phyloP scores from a whole-genome alignment of 2,329 filamentous ascomycete genomes.

The Botrytis galanthina region DNA sequence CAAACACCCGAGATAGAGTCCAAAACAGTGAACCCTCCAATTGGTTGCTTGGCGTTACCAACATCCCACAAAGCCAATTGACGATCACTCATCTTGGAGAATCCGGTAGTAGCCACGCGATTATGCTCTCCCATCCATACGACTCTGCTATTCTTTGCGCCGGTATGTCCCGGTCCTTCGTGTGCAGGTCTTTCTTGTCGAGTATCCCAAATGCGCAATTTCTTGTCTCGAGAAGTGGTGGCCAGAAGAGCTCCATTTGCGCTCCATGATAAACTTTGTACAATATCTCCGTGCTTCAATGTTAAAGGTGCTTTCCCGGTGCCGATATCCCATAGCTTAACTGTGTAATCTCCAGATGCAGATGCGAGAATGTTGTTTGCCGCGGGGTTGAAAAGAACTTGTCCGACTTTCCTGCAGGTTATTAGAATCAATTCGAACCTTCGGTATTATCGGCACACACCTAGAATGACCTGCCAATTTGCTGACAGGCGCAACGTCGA shows the following conservation, averaged over 20 bases:
- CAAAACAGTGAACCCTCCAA: constrained; percentile 84
- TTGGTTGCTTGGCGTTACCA: constrained; percentile 72
- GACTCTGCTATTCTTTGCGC: constrained; percentile 94
- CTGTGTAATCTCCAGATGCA: constrained; percentile 87
- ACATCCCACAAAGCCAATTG: constrained; percentile 96
- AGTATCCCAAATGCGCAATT: constrained; percentile 95
- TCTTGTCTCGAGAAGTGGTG: constrained; percentile 97
- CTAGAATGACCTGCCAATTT: constrained; percentile 85
- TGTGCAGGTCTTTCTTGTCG: constrained; percentile 86
- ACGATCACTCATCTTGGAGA: constrained; percentile 97
- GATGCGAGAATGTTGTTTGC: constrained; percentile 95
- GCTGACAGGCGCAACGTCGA: constrained; percentile 75
- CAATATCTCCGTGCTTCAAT: constrained; percentile 85
- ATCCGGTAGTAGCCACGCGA: constrained; percentile 91
- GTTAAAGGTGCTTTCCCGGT: constrained; percentile 71
- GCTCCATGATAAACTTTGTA: constrained; percentile 95
- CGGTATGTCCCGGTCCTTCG: constrained; percentile 80
- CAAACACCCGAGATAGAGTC: constrained; percentile 97
- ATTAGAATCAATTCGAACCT: constrained; percentile 29
- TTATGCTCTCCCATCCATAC: constrained; percentile 98
- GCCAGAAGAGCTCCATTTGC: constrained; percentile 81
- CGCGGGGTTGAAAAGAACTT: constrained; percentile 95
- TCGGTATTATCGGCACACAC: constrained; percentile 46
- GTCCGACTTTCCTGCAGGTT: constrained; percentile 79
- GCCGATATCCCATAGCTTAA: constrained; percentile 94